Percentiles rank a stretch among this genome's conserved stretches.
These are phyloP conservation scores for Herpomyces periplanetae DNA, from an alignment of 2,329 filamentous ascomycete genomes.

Conservation along the genomic window DNA sequence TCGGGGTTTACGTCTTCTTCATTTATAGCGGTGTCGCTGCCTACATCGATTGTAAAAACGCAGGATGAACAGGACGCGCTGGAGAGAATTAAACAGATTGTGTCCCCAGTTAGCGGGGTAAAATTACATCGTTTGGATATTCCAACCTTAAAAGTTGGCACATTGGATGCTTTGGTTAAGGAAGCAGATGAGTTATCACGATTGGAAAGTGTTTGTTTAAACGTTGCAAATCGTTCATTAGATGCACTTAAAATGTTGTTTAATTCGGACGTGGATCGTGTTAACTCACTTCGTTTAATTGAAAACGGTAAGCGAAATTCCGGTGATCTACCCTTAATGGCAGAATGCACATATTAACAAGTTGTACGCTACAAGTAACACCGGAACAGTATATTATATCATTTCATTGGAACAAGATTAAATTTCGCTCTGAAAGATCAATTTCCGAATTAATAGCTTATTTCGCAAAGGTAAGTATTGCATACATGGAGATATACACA, in stretches of 20 bases:
- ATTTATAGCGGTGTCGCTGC: too few relatives aligned
- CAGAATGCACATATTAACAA: too few relatives aligned
- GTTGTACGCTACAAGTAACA: too few relatives aligned
- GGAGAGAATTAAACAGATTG: too few relatives aligned
- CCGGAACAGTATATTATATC: constrained; percentile 61
- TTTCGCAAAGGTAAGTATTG: constrained; percentile 29
- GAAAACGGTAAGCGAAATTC: constrained; percentile 84
- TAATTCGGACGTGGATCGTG: constrained; percentile 41
- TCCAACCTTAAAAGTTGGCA: constrained; percentile 89
- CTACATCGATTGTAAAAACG: too few relatives aligned
- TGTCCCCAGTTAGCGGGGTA: too few relatives aligned
- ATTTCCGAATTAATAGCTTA: constrained; percentile 52
- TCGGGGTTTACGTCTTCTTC: too few relatives aligned
- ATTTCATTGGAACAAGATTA: constrained; percentile 90
- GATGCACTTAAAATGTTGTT: constrained; percentile 50
- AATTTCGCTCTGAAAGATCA: constrained; percentile 71
- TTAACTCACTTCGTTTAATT: constrained; percentile 48
- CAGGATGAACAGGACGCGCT: too few relatives aligned
- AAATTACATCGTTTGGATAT: constrained; percentile 44
- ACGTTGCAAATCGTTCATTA: constrained; percentile 49
- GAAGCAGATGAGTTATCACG: constrained; percentile 82
- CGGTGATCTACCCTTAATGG: too few relatives aligned
- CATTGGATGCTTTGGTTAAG: constrained; percentile 66
- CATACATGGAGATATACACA: too few relatives aligned
- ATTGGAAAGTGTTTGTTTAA: constrained; percentile 37